Conservation (phyloP, 257 asterid species). For the Gynochthodes officinalis region DNA sequence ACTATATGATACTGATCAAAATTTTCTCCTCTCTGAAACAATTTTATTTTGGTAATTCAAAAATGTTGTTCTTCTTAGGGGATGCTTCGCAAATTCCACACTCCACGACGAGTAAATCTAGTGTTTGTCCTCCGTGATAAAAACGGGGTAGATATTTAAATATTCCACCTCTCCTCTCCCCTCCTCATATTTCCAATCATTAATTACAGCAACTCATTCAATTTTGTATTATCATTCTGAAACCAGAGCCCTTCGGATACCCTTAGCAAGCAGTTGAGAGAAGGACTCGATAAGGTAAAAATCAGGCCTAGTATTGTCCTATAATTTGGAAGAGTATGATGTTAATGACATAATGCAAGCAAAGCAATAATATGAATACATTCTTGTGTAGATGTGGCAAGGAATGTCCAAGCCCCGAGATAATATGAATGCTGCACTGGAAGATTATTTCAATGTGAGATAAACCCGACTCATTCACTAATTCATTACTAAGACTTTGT, state of each 20-base stretch:
- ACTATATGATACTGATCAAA: too few relatives aligned
- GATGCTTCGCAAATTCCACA: background rate
- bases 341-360: too few relatives aligned
- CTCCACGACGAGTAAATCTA: background rate
- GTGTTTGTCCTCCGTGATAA: slow-evolving; percentile 10
- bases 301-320: too few relatives aligned
- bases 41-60: too few relatives aligned
- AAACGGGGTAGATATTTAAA: background rate
- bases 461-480: too few relatives aligned
- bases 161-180: background rate
- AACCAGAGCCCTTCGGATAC: background rate
- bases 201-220: background rate
- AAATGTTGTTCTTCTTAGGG: background rate
- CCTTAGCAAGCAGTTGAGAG: background rate
- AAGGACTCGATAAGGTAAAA: background rate
- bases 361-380: too few relatives aligned
- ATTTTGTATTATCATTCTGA: too few relatives aligned
- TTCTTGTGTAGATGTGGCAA: background rate
- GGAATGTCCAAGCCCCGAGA: too few relatives aligned
- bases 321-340: too few relatives aligned
- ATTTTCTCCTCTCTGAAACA: too few relatives aligned
- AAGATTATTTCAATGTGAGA: background rate
- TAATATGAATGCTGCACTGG: background rate
- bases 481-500: too few relatives aligned
- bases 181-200: too few relatives aligned